phyloP scores from a whole-genome alignment of 139 green algal species.

The Asterochloris sp. region DNA sequence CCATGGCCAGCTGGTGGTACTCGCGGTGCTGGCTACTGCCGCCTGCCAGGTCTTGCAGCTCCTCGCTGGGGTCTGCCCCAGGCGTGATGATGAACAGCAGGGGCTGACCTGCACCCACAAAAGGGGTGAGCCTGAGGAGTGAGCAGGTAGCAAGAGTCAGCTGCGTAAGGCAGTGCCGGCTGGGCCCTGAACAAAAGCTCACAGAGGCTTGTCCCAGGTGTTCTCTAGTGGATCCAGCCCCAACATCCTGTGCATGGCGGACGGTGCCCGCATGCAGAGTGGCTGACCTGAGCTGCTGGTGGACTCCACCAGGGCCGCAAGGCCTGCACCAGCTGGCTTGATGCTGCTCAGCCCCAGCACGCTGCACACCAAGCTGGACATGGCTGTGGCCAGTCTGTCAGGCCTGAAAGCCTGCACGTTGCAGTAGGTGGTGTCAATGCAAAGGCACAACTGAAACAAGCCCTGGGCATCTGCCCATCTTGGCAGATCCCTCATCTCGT shows the following conservation, averaged over 20 bases:
- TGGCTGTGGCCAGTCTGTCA: conserved; percentile 50
- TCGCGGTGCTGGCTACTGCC: conserved; percentile 23
- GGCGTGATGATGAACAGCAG: conserved; percentile 74
- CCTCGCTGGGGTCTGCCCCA: conserved; percentile 68
- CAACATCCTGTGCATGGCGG: no score
- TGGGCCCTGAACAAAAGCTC: no score
- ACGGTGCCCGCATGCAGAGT: no score
- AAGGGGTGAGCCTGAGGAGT: not conserved
- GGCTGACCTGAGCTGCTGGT: no score
- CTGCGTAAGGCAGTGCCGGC: no score
- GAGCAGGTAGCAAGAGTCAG: no score
- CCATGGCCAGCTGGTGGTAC: conserved; percentile 80
- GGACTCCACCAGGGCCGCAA: no score
- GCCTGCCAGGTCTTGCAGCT: conserved; percentile 67
- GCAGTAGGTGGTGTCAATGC: no score
- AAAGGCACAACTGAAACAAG: not conserved
- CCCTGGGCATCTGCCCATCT: not conserved
- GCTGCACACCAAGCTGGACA: conserved; percentile 45
- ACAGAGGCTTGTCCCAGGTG: no score
- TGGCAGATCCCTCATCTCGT: no score
- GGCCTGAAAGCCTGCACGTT: conserved; percentile 35
- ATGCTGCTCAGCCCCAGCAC: conserved; percentile 33
- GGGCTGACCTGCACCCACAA: conserved; percentile 34
- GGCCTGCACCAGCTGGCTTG: not conserved
- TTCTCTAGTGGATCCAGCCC: no score